These are phyloP conservation scores for Colletotrichum somersetense DNA, from an alignment of 2,329 filamentous ascomycete species.

Conservation along the genomic window DNA sequence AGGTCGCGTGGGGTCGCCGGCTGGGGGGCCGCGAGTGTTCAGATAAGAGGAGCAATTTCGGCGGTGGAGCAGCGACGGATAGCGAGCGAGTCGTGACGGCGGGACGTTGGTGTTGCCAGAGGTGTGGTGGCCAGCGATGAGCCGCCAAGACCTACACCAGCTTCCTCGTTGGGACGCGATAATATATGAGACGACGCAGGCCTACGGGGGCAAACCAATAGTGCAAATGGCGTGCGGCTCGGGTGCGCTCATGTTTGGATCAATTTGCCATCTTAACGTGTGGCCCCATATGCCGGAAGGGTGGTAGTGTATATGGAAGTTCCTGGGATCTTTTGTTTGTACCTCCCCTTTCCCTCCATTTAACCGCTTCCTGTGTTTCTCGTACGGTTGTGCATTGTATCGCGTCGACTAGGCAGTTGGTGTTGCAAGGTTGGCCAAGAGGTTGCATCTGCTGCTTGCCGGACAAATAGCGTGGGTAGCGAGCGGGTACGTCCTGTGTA, in stretches of 20 bases:
- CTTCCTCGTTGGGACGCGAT: conserved; percentile 37
- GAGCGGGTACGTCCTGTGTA: not conserved
- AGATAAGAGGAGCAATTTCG: conserved; percentile 9
- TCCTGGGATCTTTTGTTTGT: not conserved
- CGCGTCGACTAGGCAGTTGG: not conserved
- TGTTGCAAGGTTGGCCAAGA: conserved; percentile 7
- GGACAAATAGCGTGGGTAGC: not conserved
- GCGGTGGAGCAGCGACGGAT: not conserved
- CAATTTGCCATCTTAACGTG: conserved; percentile 31
- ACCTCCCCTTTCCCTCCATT: not conserved
- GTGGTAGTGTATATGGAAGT: conserved; percentile 6
- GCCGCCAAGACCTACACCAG: conserved; percentile 30
- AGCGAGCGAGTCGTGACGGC: conserved; percentile 2
- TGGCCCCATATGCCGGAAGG: not conserved
- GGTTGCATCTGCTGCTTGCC: conserved; percentile 7
- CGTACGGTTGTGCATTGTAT: not conserved
- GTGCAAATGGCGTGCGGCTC: conserved; percentile 31
- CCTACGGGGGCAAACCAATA: conserved; percentile 20
- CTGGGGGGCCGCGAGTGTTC: not conserved
- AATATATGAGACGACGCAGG: conserved; percentile 27
- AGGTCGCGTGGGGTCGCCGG: not conserved
- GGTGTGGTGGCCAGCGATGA: conserved; percentile 4
- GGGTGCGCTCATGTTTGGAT: not conserved
- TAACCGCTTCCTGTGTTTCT: not conserved
- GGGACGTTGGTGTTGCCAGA: conserved; percentile 3